Conservation (phyloP, 129 eudicot species). For the Scalesia atractyloides region DNA sequence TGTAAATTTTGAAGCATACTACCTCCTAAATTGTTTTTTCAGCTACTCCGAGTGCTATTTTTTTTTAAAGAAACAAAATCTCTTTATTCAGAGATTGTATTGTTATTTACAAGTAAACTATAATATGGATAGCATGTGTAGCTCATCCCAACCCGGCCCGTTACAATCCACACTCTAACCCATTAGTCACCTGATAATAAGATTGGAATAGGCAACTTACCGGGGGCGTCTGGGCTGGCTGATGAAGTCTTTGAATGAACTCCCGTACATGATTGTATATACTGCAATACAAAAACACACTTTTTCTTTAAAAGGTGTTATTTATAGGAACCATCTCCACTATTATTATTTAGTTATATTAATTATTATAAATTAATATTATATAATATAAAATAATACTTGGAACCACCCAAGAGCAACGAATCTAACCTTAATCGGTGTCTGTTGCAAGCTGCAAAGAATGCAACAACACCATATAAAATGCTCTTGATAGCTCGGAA, state of each 20-base stretch:
- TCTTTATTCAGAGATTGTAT: no score
- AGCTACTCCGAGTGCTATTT: neutral
- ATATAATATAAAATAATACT: neutral
- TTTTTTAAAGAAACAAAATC: no score
- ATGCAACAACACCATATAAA: slow-evolving; percentile 79
- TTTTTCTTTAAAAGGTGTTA: no score
- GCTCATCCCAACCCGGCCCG: no score
- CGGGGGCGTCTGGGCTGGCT: slow-evolving; percentile 33
- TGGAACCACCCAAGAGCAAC: neutral
- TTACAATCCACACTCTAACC: neutral
- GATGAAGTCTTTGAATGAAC: slow-evolving; percentile 50
- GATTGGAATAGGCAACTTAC: slow-evolving; percentile 43
- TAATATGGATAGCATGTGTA: no score
- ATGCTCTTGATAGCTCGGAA: slow-evolving; percentile 82
- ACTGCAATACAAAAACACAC: slow-evolving; percentile 40
- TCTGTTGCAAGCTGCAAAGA: slow-evolving; percentile 88
- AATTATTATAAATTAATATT: neutral
- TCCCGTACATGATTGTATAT: slow-evolving; percentile 68
- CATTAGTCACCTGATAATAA: neutral
- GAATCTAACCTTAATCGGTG: slow-evolving; percentile 79
- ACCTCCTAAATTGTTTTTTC: neutral
- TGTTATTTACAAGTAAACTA: no score
- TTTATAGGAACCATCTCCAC: neutral
- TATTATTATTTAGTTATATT: neutral
- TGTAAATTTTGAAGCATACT: neutral